Evolutionary conservation across 345 rosid genomes (phyloP), one percentile per base, ranked within the genome.

Genomic region (Angophora floribunda): DNA sequence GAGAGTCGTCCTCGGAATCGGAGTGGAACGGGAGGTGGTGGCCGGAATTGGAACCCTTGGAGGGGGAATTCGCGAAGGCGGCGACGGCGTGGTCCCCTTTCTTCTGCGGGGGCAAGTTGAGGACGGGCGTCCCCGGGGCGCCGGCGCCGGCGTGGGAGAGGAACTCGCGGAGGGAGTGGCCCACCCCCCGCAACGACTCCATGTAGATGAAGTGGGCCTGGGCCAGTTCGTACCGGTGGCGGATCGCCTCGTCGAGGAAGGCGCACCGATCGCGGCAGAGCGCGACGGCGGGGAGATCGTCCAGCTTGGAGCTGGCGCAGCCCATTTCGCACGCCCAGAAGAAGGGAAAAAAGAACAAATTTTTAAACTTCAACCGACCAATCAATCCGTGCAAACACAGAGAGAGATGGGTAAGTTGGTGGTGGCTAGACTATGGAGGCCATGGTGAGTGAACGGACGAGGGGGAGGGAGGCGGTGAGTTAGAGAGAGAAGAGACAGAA

Each of bases 251-350:
- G 63, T 95, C 95, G 19, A 98, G 91, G 88, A 90, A 97, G 86
- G 30, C 15, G 87, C 98, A 97, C 19, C 99, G 94, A 15, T 96
- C 93, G 14, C 98, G 95, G 94, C 99, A 98, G 10, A 98, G 94
- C 36, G 95, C 94, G 82, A 98, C 99, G 84, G 99, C 99, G 63
- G 98, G 99, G 9, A 95, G 97, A 92, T 98, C 99, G 89, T 98
- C 99, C 32, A 95, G 92, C 94, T 96, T 98, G 3, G 99, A 98
- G 87, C 91, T 91, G 50, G 98, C 86, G 87, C 99, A 98, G 67
- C 99, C 99, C 99, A 95, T 95, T 32, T 53, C 80, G 28, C 85
- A 85, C 91, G 87, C 86, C 87, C 22, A 49, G 5, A 49, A 49
- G 1, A 7, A 10, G 17, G 19, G 16, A 3, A 7, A 24, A 24